phyloP scores from a whole-genome alignment of 192 early-diverging fungal species.

The Coemansia sp. region DNA sequence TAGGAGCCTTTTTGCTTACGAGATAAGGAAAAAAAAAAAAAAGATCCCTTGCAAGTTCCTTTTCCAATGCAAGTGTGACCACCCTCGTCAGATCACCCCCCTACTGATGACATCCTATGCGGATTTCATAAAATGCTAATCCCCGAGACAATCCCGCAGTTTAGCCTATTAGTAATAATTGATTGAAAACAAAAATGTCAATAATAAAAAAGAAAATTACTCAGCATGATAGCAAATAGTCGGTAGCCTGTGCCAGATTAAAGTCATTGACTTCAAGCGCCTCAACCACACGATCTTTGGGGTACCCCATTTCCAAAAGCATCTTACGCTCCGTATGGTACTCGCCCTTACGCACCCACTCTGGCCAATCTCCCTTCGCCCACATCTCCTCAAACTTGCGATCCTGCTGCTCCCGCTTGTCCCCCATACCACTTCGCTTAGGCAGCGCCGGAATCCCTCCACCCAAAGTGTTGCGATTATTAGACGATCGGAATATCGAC shows the following conservation, averaged over 20 bases:
- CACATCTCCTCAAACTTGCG: constrained; percentile 50
- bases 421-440: constrained; percentile 18
- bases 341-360: constrained; percentile 49
- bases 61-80: too few relatives aligned
- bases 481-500: constrained; percentile 50
- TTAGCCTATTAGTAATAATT: not conserved
- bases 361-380: constrained; percentile 48
- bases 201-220: not conserved
- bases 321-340: constrained; percentile 34
- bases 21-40: too few relatives aligned
- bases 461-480: constrained; percentile 6
- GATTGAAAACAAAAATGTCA: not conserved
- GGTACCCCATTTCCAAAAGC: constrained; percentile 54
- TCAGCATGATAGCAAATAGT: constrained; percentile 50
- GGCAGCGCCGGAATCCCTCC: constrained; percentile 10
- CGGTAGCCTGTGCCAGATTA: constrained; percentile 50
- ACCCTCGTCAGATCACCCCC: too few relatives aligned
- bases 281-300: constrained; percentile 54
- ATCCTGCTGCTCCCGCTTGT: constrained; percentile 45
- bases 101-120: too few relatives aligned
- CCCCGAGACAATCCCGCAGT: too few relatives aligned
- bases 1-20: too few relatives aligned
- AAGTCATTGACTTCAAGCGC: constrained; percentile 57
- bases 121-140: too few relatives aligned
- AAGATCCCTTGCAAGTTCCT: too few relatives aligned